Base-by-base conservation (phyloP, 305 asterid species). In the Rubia tinctorum region DNA sequence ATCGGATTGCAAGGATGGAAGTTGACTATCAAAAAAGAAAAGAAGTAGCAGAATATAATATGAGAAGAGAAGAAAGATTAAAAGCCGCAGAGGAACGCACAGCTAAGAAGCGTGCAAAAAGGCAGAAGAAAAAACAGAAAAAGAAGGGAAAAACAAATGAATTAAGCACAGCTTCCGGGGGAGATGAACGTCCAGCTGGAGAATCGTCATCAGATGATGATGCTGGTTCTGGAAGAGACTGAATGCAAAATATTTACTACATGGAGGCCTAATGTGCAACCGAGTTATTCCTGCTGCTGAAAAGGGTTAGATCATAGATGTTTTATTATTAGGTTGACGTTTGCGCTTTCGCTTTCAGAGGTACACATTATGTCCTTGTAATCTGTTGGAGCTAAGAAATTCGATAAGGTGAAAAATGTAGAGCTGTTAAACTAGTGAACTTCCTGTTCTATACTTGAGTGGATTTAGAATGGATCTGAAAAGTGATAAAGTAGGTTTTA, bases 1-100 rank as follows among this genome's bases (percentile, higher is more conserved):
- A 94, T 60, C 85, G 99, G 55, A 88, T 91, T 77, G 80, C 95
- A 43, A 89, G 97, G 86, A 91, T 94, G 99, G 99, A 94, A 20
- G 89, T 51, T 22, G 97, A 94, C 81, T 76, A 75, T 84, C 87
- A 84, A 81, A 94, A 71, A 82, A 84, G 95, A 78, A 91, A 91
- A 86, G 95, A 86, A 78, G 12, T 82, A 43, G 76, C 93, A 59
- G 99, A 91, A 75, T 94, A 90, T 81, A 83, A 71, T 77, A 80
- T 77, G 82, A 86, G 90, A 81, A 89, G 91, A 80, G 99, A 91
- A 53, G 97, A 90, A 81, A 86, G 96, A 84, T 53, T 88, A 76
- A 91, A 86, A 83, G 98, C 93, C 55, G 92, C 96, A 0, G 99
- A 94, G 82, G 98, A 94, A 85, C 93, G 97, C 23, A 88, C 96